Conservation (phyloP, 305 asterid species). For the Fraxinus greggii region DNA sequence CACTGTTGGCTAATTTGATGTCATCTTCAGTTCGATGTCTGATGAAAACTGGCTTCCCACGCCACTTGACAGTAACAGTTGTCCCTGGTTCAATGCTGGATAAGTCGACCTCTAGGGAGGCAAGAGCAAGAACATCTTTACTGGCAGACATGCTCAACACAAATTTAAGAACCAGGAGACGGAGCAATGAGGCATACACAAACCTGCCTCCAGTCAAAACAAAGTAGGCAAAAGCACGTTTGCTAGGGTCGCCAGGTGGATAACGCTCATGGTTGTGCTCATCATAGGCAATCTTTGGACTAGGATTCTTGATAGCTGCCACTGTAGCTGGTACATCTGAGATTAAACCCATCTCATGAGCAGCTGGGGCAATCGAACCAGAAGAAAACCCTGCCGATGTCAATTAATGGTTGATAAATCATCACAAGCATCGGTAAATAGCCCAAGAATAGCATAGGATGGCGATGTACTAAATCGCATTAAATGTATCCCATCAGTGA, state of each 20-base stretch:
- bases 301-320: conserved; percentile 43
- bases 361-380: conserved; percentile 38
- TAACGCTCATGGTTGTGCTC: conserved; percentile 42
- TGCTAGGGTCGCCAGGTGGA: conserved; percentile 48
- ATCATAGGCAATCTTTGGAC: conserved; percentile 38
- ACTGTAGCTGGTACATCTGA: conserved; percentile 51
- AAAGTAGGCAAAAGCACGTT: conserved; percentile 45
- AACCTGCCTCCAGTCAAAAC: conserved; percentile 50
- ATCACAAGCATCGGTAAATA: neutral
- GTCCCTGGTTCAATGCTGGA: conserved; percentile 78
- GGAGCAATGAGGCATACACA: conserved; percentile 43
- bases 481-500: neutral
- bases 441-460: neutral
- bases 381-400: conserved; percentile 47
- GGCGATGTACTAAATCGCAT: neutral
- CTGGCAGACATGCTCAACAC: conserved; percentile 50
- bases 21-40: conserved; percentile 75
- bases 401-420: conserved; percentile 2
- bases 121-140: conserved; percentile 55
- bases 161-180: conserved; percentile 44
- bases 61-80: conserved; percentile 88
- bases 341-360: conserved; percentile 32
- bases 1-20: conserved; percentile 66
- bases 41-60: conserved; percentile 85
- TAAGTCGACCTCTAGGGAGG: conserved; percentile 76